phyloP scores from a whole-genome alignment of 768 basidiomycete genomes.

The Mrakia blollopis region DNA sequence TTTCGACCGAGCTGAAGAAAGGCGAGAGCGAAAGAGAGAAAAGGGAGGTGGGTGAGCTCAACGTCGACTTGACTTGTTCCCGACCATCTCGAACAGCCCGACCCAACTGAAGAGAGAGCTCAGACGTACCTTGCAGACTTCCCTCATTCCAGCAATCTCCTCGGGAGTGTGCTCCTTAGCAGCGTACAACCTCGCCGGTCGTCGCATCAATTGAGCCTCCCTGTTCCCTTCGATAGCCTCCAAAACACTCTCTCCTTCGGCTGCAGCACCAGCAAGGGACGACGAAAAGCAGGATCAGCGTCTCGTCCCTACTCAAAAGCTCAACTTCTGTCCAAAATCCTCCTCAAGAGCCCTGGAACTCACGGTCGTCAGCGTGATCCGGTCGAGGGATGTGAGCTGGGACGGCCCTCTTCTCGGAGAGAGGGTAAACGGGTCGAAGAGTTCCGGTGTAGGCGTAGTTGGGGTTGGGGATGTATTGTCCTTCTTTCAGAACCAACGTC shows the following conservation, averaged over 20 bases:
- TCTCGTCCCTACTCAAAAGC: background rate
- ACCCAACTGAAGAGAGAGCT: background rate
- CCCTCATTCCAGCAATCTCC: constrained; percentile 86
- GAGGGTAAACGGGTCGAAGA: constrained; percentile 78
- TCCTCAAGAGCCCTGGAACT: background rate
- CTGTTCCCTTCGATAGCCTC: constrained; percentile 47
- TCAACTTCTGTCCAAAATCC: no score
- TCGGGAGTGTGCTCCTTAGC: constrained; percentile 57
- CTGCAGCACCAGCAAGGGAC: constrained; percentile 34
- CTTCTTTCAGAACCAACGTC: constrained; percentile 37
- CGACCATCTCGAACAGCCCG: background rate
- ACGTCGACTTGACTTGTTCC: background rate
- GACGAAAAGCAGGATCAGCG: background rate
- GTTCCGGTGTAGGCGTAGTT: constrained; percentile 72
- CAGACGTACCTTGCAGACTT: constrained; percentile 68
- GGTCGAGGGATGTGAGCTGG: constrained; percentile 80
- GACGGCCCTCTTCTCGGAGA: constrained; percentile 67
- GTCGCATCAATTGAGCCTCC: constrained; percentile 22
- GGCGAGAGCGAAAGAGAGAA: background rate
- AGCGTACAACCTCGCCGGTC: constrained; percentile 40
- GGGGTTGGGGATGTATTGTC: constrained; percentile 42
- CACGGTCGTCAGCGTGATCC: constrained; percentile 76
- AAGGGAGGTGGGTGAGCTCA: background rate
- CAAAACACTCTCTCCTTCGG: constrained; percentile 55
- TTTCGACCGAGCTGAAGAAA: constrained; percentile 71